Evolutionary conservation across 1,284 basidiomycete genomes (phyloP).

Genomic region (Gymnopus androsaceus): DNA sequence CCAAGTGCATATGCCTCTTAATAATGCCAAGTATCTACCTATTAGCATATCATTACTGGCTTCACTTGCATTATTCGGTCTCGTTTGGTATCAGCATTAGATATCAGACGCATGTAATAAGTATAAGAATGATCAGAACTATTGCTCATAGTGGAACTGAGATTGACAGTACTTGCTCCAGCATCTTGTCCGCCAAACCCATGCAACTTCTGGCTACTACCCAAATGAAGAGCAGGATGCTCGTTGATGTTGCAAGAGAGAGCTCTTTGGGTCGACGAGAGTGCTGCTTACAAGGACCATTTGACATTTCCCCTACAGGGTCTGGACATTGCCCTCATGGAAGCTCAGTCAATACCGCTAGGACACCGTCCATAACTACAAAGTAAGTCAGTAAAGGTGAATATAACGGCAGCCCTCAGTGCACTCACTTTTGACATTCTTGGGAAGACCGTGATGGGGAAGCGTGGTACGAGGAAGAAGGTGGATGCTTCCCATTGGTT

Average conservation of each 20-base stretch:
- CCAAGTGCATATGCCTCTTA: too few relatives aligned
- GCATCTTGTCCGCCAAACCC: constrained; percentile 50
- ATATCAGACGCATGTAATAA: too few relatives aligned
- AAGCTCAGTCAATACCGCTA: constrained; percentile 68
- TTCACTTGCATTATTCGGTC: too few relatives aligned
- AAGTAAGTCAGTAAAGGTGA: constrained; percentile 11
- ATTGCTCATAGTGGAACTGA: constrained; percentile 36
- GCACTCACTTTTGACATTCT: constrained; percentile 78
- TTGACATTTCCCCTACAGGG: constrained; percentile 62
- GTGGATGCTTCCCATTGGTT: constrained; percentile 36
- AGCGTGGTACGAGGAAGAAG: constrained; percentile 28
- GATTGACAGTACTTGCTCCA: constrained; percentile 69
- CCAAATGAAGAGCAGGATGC: constrained; percentile 42
- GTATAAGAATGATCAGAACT: too few relatives aligned
- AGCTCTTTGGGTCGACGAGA: constrained; percentile 65
- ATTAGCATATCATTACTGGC: too few relatives aligned
- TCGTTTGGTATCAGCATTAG: too few relatives aligned
- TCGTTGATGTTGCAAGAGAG: constrained; percentile 71
- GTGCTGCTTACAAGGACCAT: constrained; percentile 61
- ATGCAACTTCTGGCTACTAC: constrained; percentile 38
- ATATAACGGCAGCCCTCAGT: constrained; percentile 18
- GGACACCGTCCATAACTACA: constrained; percentile 72
- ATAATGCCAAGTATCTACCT: too few relatives aligned
- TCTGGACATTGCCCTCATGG: constrained; percentile 64
- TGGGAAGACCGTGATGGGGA: constrained; percentile 47